Conservation (phyloP, 495 filamentous ascomycete species). For the Talaromyces wortmannii region DNA sequence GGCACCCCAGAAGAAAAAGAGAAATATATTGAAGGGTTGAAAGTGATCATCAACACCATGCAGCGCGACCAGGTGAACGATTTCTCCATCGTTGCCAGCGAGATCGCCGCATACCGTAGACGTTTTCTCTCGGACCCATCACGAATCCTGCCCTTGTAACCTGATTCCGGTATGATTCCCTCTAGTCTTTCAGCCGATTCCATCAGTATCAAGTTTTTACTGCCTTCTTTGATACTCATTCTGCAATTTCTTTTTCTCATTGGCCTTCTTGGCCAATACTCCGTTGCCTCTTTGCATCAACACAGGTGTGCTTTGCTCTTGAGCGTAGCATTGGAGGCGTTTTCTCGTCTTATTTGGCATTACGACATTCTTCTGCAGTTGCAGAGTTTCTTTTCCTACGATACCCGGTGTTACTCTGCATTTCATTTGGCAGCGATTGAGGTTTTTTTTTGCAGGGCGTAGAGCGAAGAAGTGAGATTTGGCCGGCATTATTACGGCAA, state of each 20-base stretch:
- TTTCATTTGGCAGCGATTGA: not conserved
- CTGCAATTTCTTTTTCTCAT: not conserved
- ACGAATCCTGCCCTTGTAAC: constrained; percentile 41
- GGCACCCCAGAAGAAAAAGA: constrained; percentile 62
- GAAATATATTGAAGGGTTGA: constrained; percentile 69
- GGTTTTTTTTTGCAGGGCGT: not conserved
- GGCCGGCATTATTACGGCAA: not conserved
- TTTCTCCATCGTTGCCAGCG: constrained; percentile 70
- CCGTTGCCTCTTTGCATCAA: not conserved
- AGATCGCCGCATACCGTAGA: constrained; percentile 78
- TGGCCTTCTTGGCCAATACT: not conserved
- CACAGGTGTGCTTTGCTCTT: constrained; percentile 2
- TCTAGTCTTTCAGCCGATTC: not conserved
- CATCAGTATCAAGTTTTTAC: not conserved
- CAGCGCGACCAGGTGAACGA: constrained; percentile 69
- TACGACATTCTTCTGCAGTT: not conserved
- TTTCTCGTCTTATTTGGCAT: not conserved
- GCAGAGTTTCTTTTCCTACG: not conserved
- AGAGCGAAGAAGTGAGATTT: not conserved
- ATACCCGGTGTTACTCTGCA: not conserved
- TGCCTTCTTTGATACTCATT: not conserved
- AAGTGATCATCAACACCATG: constrained; percentile 67
- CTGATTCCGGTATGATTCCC: constrained; percentile 1
- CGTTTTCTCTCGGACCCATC: constrained; percentile 53
- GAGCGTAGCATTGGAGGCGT: constrained; percentile 3